These are phyloP conservation scores for Penicillium parvum DNA, from an alignment of 495 filamentous ascomycete species.

Conservation along the genomic window DNA sequence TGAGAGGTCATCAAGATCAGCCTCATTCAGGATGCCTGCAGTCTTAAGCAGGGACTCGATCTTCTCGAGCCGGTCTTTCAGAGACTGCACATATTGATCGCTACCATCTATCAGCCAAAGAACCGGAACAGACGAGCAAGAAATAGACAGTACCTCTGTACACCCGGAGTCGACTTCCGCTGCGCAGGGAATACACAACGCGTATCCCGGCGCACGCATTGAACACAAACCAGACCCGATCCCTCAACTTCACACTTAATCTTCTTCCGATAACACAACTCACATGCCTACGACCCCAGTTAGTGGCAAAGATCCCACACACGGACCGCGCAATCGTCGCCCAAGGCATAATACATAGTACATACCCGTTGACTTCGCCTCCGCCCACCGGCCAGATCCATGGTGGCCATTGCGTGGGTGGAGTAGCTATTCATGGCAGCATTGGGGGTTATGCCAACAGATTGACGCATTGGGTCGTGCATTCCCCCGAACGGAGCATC, in stretches of 20 bases:
- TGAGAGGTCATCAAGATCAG: constrained; percentile 63
- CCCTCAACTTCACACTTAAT: constrained; percentile 93
- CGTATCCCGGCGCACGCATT: constrained; percentile 90
- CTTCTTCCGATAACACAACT: constrained; percentile 96
- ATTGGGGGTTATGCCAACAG: constrained; percentile 14
- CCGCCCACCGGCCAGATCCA: neutral
- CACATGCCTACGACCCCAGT: constrained; percentile 64
- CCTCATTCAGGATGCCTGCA: constrained; percentile 75
- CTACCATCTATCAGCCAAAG: constrained; percentile 30
- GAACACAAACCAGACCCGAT: constrained; percentile 64
- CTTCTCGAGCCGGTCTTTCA: constrained; percentile 82
- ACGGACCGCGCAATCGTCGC: neutral
- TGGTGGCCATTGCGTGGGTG: constrained; percentile 7
- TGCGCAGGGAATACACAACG: constrained; percentile 80
- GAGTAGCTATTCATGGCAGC: constrained; percentile 8
- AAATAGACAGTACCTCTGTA: neutral
- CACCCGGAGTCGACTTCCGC: neutral
- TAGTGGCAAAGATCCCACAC: neutral
- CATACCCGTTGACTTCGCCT: constrained; percentile 15
- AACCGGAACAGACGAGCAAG: neutral
- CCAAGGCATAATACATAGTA: neutral
- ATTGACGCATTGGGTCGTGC: constrained; percentile 16
- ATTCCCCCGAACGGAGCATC: constrained; percentile 11
- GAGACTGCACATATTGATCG: constrained; percentile 86
- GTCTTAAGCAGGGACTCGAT: constrained; percentile 84